These are phyloP conservation scores for Bombardia bombarda DNA, from an alignment of 495 filamentous ascomycete genomes.

Conservation along the genomic window DNA sequence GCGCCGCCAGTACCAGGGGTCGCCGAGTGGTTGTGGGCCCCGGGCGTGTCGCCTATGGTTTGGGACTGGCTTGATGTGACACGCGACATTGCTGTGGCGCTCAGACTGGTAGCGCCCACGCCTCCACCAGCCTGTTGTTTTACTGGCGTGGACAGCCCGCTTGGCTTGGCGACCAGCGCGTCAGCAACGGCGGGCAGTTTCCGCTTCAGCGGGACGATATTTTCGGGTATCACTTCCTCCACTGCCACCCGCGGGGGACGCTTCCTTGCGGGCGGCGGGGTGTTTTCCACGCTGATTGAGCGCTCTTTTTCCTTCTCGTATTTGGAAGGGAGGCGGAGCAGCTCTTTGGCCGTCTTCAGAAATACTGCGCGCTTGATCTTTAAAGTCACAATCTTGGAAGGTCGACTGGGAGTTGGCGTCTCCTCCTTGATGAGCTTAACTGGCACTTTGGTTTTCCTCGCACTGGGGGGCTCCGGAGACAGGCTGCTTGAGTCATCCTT, in stretches of 20 bases:
- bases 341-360: slow-evolving; percentile 32
- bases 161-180: slow-evolving; percentile 17
- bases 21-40: slow-evolving; percentile 20
- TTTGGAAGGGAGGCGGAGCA: slow-evolving; percentile 36
- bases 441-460: slow-evolving; percentile 27
- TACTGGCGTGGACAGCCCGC: slow-evolving; percentile 32
- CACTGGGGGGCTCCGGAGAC: slow-evolving; percentile 27
- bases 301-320: slow-evolving; percentile 32
- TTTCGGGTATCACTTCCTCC: slow-evolving; percentile 21
- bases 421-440: slow-evolving; percentile 20
- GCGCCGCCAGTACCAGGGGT: slow-evolving; percentile 33
- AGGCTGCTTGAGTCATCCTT: slow-evolving; percentile 25
- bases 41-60: slow-evolving; percentile 33
- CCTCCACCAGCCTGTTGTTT: too few relatives aligned
- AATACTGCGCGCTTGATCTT: slow-evolving; percentile 33
- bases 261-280: slow-evolving; percentile 32
- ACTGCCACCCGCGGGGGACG: slow-evolving; percentile 31
- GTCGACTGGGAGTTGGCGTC: slow-evolving; percentile 16
- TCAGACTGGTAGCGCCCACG: too few relatives aligned
- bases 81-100: slow-evolving; percentile 37
- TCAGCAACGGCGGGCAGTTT: slow-evolving; percentile 21
- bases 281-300: slow-evolving; percentile 29
- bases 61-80: slow-evolving; percentile 39
- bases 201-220: slow-evolving; percentile 21
- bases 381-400: slow-evolving; percentile 20